Evolutionary conservation across 2,329 filamentous ascomycete species (phyloP), one percentile per base, ranked within the genome.

Genomic region (Colletotrichum theobromicola): DNA sequence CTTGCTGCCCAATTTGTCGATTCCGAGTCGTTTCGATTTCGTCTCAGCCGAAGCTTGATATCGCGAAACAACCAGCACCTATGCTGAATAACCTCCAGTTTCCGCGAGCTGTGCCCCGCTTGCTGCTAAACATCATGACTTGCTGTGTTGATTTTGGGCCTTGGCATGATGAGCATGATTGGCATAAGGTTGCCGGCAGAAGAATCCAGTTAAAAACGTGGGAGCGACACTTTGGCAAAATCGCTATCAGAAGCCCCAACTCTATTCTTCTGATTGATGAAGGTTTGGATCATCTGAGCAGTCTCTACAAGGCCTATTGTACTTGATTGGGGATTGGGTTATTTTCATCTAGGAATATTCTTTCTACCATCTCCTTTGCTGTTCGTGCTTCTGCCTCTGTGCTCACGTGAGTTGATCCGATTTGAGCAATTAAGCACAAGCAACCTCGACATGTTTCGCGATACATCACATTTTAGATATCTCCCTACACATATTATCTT

Each of bases 1-100:
- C 13, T 24, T 21, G 0, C 28, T n/a, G 35, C n/a, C n/a, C 30
- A 7, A 28, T 63, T 35, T 24, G 61, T n/a, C 18, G 34, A 24
- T 13, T 21, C 15, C 21, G 21, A 32, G 15, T 55, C 26, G 58
- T 64, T 73, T 64, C 58, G 58, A 24, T 46, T 16, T 62, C 46
- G 70, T 62, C 58, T 73, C 70, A 73, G 46, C 28, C 32, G 53
- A 70, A 72, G 46, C 57, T 72, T 62, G 57, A 21, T 55, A 26
- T 21, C 21, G 60, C 21, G 57, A n/a, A 60, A 32, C 9, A 30
- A 60, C 7, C 4, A 21, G 24, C 1, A 6, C 24, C 21, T 12
- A 15, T 60, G 26, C 28, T 30, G 32, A n/a, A 60, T 60, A 60
- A 26, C 55, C 55, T 28, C 9, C 28, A 12, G 28, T n/a, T 60